Evolutionary conservation across 1,284 basidiomycete genomes (phyloP), one percentile per base, ranked within the genome.

Genomic region (Cutaneotrichosporon sp.): DNA sequence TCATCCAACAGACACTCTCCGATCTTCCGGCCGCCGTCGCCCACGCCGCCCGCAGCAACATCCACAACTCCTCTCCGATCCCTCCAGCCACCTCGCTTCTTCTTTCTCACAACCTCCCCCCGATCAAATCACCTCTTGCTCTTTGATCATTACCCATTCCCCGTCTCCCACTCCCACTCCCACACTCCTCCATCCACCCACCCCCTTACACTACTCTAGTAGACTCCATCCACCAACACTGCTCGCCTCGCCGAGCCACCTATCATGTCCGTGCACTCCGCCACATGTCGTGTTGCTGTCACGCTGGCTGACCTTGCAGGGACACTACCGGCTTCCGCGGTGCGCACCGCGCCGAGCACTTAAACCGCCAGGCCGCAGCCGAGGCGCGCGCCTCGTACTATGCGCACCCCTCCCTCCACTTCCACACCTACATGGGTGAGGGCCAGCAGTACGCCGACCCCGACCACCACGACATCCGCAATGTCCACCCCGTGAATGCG

Each of bases 331-430:
- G 63, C 11, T 43, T 57, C 11, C 45, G 46, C 16, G 56, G 65
- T 10, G 38, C 47, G 43, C 66, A 68, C 56, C 68, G 68, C 22
- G 72, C 73, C 25, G 76, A 78, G 63, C 71, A 73, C 29, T 60
- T 72, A 24, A 63, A 67, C n/a, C 69, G 75, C 36, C 46, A 65
- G 16, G 76, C 76, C 2, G 76, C 76, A 4, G 72, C 71, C 1
- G 69, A 71, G 11, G 75, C 76, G 3, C 74, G 71, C 55, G 72
- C 74, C 4, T 69, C 69, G 13, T 78, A 78, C 67, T 78, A 78
- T 62, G 68, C 72, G 18, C 76, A 78, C 53, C 76, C 75, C 2
- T 33, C 58, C 8, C 65, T 76, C 10, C 76, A 78, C 57, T 53
- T 73, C 11, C 69, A 71, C 64, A 70, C 70, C 20, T 75, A 76